Base-by-base conservation (phyloP, 2,329 filamentous ascomycete species). In the Colletotrichum trifolii region DNA sequence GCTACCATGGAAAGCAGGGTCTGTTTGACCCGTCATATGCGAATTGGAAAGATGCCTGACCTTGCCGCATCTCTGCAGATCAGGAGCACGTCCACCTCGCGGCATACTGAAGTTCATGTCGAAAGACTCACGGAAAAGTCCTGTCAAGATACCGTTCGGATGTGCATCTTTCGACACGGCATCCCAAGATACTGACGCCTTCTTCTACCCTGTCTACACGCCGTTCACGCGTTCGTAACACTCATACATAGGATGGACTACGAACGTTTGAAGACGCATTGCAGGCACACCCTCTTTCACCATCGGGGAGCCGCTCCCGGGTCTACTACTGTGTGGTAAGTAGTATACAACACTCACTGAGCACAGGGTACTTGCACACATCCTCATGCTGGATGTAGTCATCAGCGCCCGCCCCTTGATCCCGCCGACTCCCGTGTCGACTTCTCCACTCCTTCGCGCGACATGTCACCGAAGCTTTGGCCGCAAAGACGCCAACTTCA, bases 401-500 rank as follows among this genome's bases (percentile, higher is more conserved):
- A 25, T 54, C 56, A 56, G 45, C 34, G 48, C 56, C 17, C 42
- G 39, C 47, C n/a, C 36, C 25, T 47, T 45, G 57, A 64, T 64
- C 49, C 61, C 61, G 57, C 57, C 8, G 62, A 47, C 40, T 55
- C 45, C 57, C 62, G 57, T 52, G 46, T 48, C 46, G 52, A 40
- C 45, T 54, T 48, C 62, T 50, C 50, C 57, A 65, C 57, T 35
- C 40, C 25, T 25, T 33, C 46, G 50, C 46, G 50, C 50, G 52
- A 65, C 50, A 62, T 62, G 57, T 62, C 57, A 53, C 35, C 33
- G 42, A 62, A 34, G 25, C 43, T 47, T 46, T 54, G 56, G 52
- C 39, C 54, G 55, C 42, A 40, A 36, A 54, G 49, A 17, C 48
- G 42, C 47, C 39, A 43, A 40, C 62, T 42, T 56, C 43, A 60